phyloP scores from a whole-genome alignment of 176 grass and related monocot genomes.

The Musa itinerans region DNA sequence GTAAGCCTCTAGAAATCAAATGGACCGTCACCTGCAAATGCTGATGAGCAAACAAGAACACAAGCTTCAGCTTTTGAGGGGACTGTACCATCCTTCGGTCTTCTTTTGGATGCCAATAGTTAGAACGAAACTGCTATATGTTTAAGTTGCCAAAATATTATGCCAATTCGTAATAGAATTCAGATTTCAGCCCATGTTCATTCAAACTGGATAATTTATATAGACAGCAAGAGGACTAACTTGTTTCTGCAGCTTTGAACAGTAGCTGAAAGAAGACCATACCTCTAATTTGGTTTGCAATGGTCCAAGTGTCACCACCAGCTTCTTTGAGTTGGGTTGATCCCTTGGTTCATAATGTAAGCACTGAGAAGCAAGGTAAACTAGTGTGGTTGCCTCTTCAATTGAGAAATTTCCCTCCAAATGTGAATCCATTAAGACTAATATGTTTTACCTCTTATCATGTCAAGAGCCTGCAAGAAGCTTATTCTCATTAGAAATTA shows the following conservation, averaged over 20 bases:
- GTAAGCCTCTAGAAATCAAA: background rate
- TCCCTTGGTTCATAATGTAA: conserved; percentile 91
- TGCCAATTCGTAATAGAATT: background rate
- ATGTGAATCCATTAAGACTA: conserved; percentile 86
- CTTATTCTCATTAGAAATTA: background rate
- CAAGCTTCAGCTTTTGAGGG: background rate
- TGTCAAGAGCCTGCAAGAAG: conserved; percentile 68
- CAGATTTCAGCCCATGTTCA: background rate
- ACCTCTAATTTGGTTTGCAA: conserved; percentile 90
- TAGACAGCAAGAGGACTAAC: background rate
- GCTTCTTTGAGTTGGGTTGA: conserved; percentile 51
- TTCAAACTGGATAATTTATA: background rate
- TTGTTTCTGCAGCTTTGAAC: background rate
- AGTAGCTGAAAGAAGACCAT: conserved; percentile 12
- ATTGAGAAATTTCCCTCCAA: conserved; percentile 91
- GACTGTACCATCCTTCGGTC: background rate
- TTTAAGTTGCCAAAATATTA: background rate
- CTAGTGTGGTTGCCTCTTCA: conserved; percentile 65
- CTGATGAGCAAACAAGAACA: background rate
- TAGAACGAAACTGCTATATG: background rate
- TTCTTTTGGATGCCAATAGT: background rate
- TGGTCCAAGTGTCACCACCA: conserved; percentile 58
- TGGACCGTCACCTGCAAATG: background rate
- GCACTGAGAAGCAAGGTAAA: conserved; percentile 83
- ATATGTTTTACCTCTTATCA: conserved; percentile 69